Evolutionary conservation across 2,329 filamentous ascomycete genomes (phyloP), one percentile per base, ranked within the genome.

Genomic region (Trichoderma sp.): DNA sequence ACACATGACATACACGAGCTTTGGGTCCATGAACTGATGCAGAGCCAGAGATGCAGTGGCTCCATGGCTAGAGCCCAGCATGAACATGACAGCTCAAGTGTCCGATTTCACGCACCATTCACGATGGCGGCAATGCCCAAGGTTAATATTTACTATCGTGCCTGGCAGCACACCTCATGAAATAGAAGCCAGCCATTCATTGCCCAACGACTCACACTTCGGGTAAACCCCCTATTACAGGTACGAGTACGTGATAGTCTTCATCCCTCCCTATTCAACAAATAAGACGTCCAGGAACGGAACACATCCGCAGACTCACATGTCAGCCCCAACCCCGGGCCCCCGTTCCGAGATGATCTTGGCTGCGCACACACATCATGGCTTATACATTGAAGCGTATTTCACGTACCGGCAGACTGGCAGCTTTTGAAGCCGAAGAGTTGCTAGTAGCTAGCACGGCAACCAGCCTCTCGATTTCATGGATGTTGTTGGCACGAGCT

Each of bases 341-440:
- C 51, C 62, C 51, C 15, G 64, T 67, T 39, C 64, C 51, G 51
- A 58, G 64, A 67, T 67, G 64, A 67, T 67, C 47, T 53, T 26
- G 51, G 28, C 43, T 65, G 30, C 51, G 47, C 51, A 67, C 64
- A 47, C 64, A 67, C 47, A 51, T 67, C 64, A 67, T 56, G 64
- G 28, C 39, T 24, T 21, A 28, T 57, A 34, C 34, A 2, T 62
- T 47, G 47, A 53, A 24, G 47, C 47, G 47, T 24, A 53, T 53
- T 53, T 53, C 47, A 53, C 47, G 47, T 53, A 24, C 47, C 43
- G 43, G 43, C 18, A 47, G 15, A 47, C 43, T 47, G 43, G 43
- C 43, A 47, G 12, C 43, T 51, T 6, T 43, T 53, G 39, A 43
- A n/a, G 39, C 39, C 39, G 7, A 2, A 43, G 39, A n/a, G 39